Evolutionary conservation across 495 filamentous ascomycete genomes (phyloP).

Genomic region (Hypoxylon lienhwacheense): DNA sequence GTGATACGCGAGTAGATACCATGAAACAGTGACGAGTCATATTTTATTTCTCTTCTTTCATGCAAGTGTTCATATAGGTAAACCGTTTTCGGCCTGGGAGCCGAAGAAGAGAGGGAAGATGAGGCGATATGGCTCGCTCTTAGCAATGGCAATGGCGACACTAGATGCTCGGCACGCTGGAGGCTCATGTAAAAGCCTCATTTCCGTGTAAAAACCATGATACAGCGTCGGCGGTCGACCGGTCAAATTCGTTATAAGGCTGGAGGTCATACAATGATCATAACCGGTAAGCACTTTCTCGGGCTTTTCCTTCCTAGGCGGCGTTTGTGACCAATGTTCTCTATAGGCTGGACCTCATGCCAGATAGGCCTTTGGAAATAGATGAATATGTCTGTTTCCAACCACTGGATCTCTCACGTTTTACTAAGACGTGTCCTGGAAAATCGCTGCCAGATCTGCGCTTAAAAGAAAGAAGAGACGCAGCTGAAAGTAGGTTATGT

Average conservation of each 20-base stretch:
- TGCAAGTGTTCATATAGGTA: slow-evolving; percentile 4
- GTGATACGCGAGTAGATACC: slow-evolving; percentile 1
- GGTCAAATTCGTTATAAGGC: slow-evolving; percentile 8
- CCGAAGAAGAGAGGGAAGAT: not conserved
- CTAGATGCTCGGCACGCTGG: not conserved
- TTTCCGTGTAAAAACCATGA: not conserved
- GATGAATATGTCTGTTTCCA: too few relatives aligned
- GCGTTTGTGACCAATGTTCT: slow-evolving; percentile 7
- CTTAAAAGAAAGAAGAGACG: too few relatives aligned
- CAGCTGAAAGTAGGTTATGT: too few relatives aligned
- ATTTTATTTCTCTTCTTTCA: not conserved
- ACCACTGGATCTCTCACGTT: too few relatives aligned
- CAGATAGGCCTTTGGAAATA: too few relatives aligned
- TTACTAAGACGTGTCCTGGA: too few relatives aligned
- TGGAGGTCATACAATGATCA: slow-evolving; percentile 1
- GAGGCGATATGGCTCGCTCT: not conserved
- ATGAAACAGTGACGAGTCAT: slow-evolving; percentile 14
- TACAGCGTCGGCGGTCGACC: not conserved
- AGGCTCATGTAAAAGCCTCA: too few relatives aligned
- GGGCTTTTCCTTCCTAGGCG: not conserved
- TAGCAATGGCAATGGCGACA: not conserved
- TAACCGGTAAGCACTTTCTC: too few relatives aligned
- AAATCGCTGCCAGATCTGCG: too few relatives aligned
- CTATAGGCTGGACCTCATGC: too few relatives aligned
- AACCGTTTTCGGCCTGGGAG: not conserved